phyloP scores from a whole-genome alignment of 805 yeast species.

The Wickerhamomyces queroliae region DNA sequence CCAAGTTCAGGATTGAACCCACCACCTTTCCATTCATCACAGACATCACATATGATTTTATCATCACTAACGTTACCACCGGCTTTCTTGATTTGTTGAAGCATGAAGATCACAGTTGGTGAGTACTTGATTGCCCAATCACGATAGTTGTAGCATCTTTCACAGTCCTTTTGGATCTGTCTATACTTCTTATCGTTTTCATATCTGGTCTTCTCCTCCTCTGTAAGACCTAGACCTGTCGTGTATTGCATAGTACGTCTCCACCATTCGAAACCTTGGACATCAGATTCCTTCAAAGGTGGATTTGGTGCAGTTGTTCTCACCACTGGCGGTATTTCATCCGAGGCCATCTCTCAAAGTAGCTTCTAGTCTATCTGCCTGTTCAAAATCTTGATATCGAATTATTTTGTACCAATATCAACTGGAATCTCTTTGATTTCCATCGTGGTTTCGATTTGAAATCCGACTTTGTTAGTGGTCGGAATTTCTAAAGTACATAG shows the following conservation, averaged over 20 bases:
- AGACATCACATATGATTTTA: slow-evolving; percentile 72
- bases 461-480: too few relatives aligned
- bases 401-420: too few relatives aligned
- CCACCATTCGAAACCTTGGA: slow-evolving; percentile 74
- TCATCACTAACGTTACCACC: slow-evolving; percentile 43
- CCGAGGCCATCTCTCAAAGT: not conserved
- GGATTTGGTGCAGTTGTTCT: slow-evolving; percentile 3
- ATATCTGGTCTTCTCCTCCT: slow-evolving; percentile 46
- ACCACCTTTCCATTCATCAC: slow-evolving; percentile 82
- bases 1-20: slow-evolving; percentile 93
- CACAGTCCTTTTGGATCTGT: slow-evolving; percentile 49
- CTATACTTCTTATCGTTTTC: slow-evolving; percentile 46
- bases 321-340: slow-evolving; percentile 3
- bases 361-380: not conserved
- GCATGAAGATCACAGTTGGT: slow-evolving; percentile 84
- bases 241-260: slow-evolving; percentile 62
- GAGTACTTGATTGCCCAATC: slow-evolving; percentile 78
- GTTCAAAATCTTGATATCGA: not conserved
- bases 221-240: slow-evolving; percentile 61
- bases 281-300: slow-evolving; percentile 9
- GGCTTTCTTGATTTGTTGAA: slow-evolving; percentile 64
- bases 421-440: too few relatives aligned
- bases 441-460: too few relatives aligned
- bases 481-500: not conserved
- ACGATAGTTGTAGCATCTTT: slow-evolving; percentile 63